Conservation (phyloP, 345 rosid genomes). For the Hibiscus trionum region DNA sequence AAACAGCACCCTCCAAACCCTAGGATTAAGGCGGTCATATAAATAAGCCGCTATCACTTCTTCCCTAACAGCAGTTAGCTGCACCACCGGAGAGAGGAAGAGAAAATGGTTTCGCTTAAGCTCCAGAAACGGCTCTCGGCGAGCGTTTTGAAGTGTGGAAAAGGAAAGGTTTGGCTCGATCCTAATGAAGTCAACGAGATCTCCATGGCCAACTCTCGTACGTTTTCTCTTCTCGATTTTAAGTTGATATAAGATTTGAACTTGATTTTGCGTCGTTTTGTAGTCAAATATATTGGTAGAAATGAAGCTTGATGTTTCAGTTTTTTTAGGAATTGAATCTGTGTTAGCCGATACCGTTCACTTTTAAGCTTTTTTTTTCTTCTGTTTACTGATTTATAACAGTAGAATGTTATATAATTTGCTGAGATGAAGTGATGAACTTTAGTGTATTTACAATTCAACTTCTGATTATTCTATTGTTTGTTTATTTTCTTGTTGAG, state of each 20-base stretch:
- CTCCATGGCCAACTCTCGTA: slow-evolving; percentile 17
- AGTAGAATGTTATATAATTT: neutral
- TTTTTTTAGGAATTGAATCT: neutral
- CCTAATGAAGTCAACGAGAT: slow-evolving; percentile 13
- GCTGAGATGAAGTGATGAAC: neutral
- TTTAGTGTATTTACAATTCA: neutral
- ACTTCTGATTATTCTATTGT: neutral
- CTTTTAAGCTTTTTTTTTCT: neutral
- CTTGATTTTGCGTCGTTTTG: neutral
- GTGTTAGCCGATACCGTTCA: neutral
- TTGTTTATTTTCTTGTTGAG: neutral
- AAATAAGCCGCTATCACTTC: neutral
- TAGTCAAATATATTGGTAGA: neutral
- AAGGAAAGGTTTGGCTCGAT: slow-evolving; percentile 18
- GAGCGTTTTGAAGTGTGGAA: slow-evolving; percentile 13
- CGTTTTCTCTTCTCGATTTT: neutral
- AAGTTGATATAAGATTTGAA: neutral
- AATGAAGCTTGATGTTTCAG: neutral
- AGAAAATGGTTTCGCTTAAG: slow-evolving; percentile 14
- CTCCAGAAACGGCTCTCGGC: slow-evolving; percentile 15
- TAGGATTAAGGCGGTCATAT: neutral
- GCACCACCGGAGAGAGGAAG: neutral
- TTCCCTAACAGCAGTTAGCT: neutral
- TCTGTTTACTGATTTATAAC: neutral
- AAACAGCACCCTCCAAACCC: neutral